Evolutionary conservation across 345 rosid species (phyloP), one percentile per base, ranked within the genome.

Genomic region (Linum lewisii): DNA sequence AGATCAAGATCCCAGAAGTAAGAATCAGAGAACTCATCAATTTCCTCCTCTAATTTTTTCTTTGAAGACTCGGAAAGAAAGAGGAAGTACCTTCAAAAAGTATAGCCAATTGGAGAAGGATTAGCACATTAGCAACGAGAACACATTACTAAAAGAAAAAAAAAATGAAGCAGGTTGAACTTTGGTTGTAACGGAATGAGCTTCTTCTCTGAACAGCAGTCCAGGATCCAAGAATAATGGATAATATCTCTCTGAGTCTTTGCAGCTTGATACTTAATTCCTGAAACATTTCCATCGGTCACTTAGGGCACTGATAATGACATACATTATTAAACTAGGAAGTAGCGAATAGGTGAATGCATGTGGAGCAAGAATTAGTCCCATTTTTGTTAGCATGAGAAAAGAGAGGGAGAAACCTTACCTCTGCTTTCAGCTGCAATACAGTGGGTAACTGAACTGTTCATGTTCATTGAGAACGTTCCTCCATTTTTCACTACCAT

Each of bases 401-500:
- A 26, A 6, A 64, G 63, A 68, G 79, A 63, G 69, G 63, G 72
- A 71, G 69, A 26, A 26, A 26, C 32, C 32, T 26, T 2, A 88
- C 98, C 98, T 71, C 75, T 88, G 81, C 79, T 86, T 78, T 88
- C 95, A 53, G 93, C 90, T 57, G 98, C 98, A 73, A 84, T 69
- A 68, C 95, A 83, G 70, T 88, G 98, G 55, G 93, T 92, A 62
- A 92, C 98, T 15, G 90, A 70, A 56, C 71, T 78, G 77, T 92
- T 92, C 73, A 88, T 66, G 76, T 92, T 92, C 99, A 89, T 92
- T 7, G 99, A 88, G 74, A 92, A 92, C 47, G 67, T 69, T 51
- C 98, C 99, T 19, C 97, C 98, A 81, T 88, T 85, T 81, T 88
- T 87, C 62, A 73, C 93, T 72, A 86, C 86, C 86, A 86, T 82